Base-by-base conservation (phyloP, 1,284 basidiomycete genomes). In the Trametes polyzona region DNA sequence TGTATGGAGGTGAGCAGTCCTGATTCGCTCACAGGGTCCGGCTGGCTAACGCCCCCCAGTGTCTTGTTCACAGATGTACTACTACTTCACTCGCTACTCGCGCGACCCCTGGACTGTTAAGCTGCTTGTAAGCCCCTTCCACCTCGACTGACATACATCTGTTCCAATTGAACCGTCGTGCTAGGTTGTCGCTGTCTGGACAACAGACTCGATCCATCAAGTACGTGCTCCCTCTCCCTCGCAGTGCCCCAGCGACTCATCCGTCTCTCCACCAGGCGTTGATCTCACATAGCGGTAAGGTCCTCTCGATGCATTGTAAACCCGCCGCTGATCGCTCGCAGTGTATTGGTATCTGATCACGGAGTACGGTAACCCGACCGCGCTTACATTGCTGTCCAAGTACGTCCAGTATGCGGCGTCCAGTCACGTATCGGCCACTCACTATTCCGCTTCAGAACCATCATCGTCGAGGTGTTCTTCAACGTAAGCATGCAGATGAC, bases 301-400 rank as follows among this genome's bases (percentile, higher is more conserved):
- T 37, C 46, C 29, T 47, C 26, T 16, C 19, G 44, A 32, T 10
- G 14, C 17, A 11, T 30, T 33, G 12, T 8, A 21, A 6, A 21
- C 30, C 29, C 41, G 39, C 43, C 12, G 3, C 41, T 43, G 14
- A 41, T 23, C 40, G 23, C 42, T 16, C 48, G 2, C 36, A 86
- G 84, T 82, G 3, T 87, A 87, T 62, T 74, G 73, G 5, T 86
- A 87, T 63, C 64, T 80, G 4, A 67, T 88, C 50, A 77, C 76
- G 10, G 71, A 83, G 57, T 86, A 77, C 61, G 75, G 74, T 33
- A 70, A 78, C 29, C 65, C 65, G 0, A 43, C 55, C 0, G 62
- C 69, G 29, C 74, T 86, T n/a, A 26, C 42, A 4, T 23, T 48
- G 49, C 47, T 63, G 24, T 43, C 49, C 24, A 51, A 51, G 59